These are phyloP conservation scores for Clavariopsis aquatica DNA, from an alignment of 495 filamentous ascomycete species.

Conservation along the genomic window DNA sequence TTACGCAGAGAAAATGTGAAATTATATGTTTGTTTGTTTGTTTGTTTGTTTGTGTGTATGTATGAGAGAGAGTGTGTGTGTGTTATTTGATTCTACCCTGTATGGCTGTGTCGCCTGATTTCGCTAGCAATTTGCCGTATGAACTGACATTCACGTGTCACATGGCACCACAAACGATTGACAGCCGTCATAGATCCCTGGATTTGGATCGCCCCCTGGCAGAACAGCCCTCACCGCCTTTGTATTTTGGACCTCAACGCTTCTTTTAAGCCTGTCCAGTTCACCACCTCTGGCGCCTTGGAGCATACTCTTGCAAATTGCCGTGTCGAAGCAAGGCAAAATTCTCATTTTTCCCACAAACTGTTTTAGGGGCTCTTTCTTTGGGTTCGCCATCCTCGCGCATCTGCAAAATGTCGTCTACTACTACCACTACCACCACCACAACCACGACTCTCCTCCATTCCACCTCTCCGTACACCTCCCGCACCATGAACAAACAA, in stretches of 20 bases:
- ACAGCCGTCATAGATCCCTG: constrained; percentile 1
- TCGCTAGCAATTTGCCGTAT: not conserved
- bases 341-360: too few species aligned
- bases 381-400: not conserved
- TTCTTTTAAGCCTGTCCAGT: not conserved
- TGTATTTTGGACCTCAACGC: not conserved
- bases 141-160: constrained; percentile 25
- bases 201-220: constrained; percentile 15
- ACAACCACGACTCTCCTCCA: constrained; percentile 17
- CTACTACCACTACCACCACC: constrained; percentile 19
- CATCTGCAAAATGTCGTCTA: constrained; percentile 18
- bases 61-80: too few species aligned
- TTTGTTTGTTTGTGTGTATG: too few species aligned
- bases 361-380: too few species aligned
- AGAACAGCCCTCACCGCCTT: constrained; percentile 7
- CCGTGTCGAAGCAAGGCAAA: too few species aligned
- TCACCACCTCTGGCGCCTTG: not conserved
- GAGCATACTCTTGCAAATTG: not conserved
- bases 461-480: constrained; percentile 16
- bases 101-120: not conserved
- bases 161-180: constrained; percentile 2
- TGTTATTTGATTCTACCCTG: too few species aligned
- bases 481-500: constrained; percentile 6
- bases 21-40: too few species aligned
- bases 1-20: too few species aligned